Percentiles rank a stretch among this genome's conserved stretches.
Conservation (phyloP, 1,284 basidiomycete genomes). For the Amylostereum areolatum region DNA sequence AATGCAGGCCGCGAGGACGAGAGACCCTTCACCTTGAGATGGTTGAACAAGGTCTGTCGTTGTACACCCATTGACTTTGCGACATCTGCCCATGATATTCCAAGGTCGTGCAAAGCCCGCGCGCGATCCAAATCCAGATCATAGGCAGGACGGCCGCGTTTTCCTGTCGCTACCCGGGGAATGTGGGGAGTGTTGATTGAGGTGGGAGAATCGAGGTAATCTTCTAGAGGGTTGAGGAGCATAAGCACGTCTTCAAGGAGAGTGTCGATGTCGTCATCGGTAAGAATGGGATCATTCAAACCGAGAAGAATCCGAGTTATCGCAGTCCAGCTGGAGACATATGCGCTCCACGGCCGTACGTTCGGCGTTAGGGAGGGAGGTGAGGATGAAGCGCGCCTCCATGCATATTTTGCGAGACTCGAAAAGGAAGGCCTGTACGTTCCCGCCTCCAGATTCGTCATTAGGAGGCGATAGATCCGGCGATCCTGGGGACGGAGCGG, state of each 20-base stretch:
- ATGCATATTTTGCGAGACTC: conserved; percentile 1
- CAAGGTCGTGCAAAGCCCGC: conserved; percentile 9
- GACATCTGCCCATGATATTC: conserved; percentile 12
- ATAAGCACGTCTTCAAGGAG: too few relatives aligned
- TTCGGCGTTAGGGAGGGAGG: conserved; percentile 8
- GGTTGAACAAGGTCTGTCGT: conserved; percentile 8
- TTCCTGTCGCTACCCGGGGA: background rate
- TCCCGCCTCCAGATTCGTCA: too few relatives aligned
- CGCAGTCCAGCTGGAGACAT: conserved; percentile 6
- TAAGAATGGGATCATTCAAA: conserved; percentile 5
- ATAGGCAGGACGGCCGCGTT: conserved; percentile 2
- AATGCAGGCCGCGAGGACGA: conserved; percentile 2
- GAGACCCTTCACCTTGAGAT: conserved; percentile 7
- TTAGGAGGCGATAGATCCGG: too few relatives aligned
- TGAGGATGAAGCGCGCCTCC: conserved; percentile 5
- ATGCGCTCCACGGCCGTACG: conserved; percentile 4
- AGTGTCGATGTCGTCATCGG: conserved; percentile 4
- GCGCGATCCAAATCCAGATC: conserved; percentile 1
- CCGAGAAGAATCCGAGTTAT: conserved; percentile 2
- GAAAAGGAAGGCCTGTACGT: conserved; percentile 6
- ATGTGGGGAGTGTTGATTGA: background rate
- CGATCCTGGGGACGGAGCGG: too few relatives aligned
- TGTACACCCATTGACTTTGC: conserved; percentile 8
- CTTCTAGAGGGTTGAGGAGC: conserved; percentile 1
- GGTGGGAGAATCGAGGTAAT: background rate